Evolutionary conservation across 164 flowering plant species (phyloP), one percentile per base, ranked within the genome.

Genomic region (Vitis labrusca): DNA sequence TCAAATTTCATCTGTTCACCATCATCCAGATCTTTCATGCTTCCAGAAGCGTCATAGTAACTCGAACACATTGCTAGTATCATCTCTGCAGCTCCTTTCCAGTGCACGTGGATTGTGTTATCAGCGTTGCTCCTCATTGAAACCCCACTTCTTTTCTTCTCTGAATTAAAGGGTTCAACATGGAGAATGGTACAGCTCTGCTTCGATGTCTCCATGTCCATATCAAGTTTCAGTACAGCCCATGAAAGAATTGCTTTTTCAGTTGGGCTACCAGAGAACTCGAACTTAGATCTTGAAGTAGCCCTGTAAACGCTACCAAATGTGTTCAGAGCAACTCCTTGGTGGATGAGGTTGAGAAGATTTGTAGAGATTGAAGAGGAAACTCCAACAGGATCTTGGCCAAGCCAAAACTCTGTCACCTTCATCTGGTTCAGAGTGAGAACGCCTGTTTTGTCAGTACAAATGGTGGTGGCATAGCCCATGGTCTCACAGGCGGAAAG

Each of bases 61-160:
- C 70, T 73, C 1, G 90, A 82, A 71, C 93, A 89, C 84, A 79
- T 78, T 10, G 78, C 76, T 11, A 86, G 67, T 9, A 86, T 69
- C 89, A 81, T 88, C 78, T 89, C 91, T 3, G 85, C 89, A 1
- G 87, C 93, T 11, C 91, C 93, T 72, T 87, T 89, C 91, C 91
- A 87, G 27, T 89, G 93, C 13, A 72, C 81, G 47, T 85, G 79
- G 29, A 64, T 23, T 0, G 66, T 65, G 50, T 58, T 59, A n/a
- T 79, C 81, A 0, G 12, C 49, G 9, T 73, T 80, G 58, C 75
- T 77, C 68, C 61, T 77, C 55, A 78, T 64, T 54, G 71, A 53
- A 59, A 87, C 78, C 5, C 90, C 87, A 53, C 90, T 85, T 55
- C 82, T 60, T 59, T 87, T 89, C 74, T 83, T 89, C 73, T 77